Evolutionary conservation across 768 basidiomycete genomes (phyloP), one percentile per base, ranked within the genome.

Genomic region (Lentinula lateritia): DNA sequence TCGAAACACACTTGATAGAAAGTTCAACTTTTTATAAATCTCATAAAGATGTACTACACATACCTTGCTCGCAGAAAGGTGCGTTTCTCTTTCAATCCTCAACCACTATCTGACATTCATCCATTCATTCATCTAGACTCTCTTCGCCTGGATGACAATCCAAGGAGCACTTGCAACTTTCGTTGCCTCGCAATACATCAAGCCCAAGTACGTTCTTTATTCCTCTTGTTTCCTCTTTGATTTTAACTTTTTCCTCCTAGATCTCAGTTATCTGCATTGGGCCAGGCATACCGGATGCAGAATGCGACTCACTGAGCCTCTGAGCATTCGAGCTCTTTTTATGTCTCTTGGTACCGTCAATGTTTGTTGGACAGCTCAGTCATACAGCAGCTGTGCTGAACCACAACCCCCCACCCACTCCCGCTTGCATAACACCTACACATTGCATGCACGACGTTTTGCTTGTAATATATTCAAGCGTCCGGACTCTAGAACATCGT

Each of bases 21-120:
- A 20, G 28, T 28, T 28, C 18, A 32, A 6, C 52, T 13, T 32
- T 50, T 23, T 50, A 50, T 28, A 23, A 10, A 23, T 50, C 23
- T 50, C 7, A 8, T 18, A 55, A 55, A 41, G 12, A 55, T 55
- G 54, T 55, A 55, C 38, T 41, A 20, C 54, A 55, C 54, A 9
- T 55, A 41, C 54, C 54, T 55, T 10, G 54, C 54, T 55, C 54
- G 54, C 23, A 39, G 54, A 42, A 42, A 38, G n/a, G 54, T 55
- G n/a, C 13, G 54, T 53, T 34, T 12, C 7, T 23, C 50, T 50
- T 23, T 16, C 28, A 13, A 3, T 28, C 50, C 15, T 23, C 35
- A 53, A 38, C n/a, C 34, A n/a, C 35, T 16, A 16, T 52, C 23
- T 23, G 9, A 12, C 13, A 35, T 34, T 6, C 8, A 3, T 9